Conservation (phyloP, 1,284 basidiomycete species). For the Schizophyllum commune region DNA sequence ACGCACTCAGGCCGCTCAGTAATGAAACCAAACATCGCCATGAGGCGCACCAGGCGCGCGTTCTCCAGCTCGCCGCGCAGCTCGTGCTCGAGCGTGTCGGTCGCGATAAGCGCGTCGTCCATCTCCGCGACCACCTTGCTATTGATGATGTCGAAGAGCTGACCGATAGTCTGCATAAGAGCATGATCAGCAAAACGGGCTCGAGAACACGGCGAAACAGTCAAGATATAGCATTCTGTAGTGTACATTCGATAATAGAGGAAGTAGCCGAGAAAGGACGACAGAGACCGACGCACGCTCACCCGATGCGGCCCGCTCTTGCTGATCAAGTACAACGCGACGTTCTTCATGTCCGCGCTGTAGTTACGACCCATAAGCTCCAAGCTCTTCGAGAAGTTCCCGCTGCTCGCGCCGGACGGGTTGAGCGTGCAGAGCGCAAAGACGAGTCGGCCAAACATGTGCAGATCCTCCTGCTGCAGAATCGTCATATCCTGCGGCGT, state of each 20-base stretch:
- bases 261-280: not conserved
- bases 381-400: conserved; percentile 68
- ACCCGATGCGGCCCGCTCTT: conserved; percentile 65
- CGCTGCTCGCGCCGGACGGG: conserved; percentile 45
- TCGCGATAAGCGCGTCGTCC: conserved; percentile 71
- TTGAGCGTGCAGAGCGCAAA: conserved; percentile 75
- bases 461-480: conserved; percentile 84
- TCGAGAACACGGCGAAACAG: too few relatives aligned
- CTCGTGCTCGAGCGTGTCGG: conserved; percentile 80
- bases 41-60: conserved; percentile 82
- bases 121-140: conserved; percentile 74
- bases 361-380: conserved; percentile 75
- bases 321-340: conserved; percentile 73
- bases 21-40: conserved; percentile 96
- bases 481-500: conserved; percentile 50
- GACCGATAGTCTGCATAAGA: conserved; percentile 58
- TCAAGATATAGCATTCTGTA: not conserved
- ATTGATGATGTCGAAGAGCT: conserved; percentile 76
- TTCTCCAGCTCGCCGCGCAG: conserved; percentile 94
- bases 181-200: not conserved
- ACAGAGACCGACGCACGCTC: conserved; percentile 3
- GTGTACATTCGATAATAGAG: not conserved
- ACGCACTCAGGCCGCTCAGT: conserved; percentile 95
- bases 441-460: conserved; percentile 81
- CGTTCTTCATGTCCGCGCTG: conserved; percentile 74